phyloP scores from a whole-genome alignment of 2,329 filamentous ascomycete species.

The Colletotrichum limetticola region DNA sequence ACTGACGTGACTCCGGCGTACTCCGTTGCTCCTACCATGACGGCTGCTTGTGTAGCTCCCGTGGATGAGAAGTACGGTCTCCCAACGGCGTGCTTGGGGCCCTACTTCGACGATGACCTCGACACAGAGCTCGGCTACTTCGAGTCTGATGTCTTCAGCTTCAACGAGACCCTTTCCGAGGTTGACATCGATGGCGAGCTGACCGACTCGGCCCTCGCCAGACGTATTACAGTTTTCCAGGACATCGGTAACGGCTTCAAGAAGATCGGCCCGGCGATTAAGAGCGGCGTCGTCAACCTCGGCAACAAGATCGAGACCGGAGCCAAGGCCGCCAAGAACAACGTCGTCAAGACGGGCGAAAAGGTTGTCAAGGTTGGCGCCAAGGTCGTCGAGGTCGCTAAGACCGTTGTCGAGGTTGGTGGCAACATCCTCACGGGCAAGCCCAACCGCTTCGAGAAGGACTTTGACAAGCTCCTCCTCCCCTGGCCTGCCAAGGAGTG shows the following conservation, averaged over 20 bases:
- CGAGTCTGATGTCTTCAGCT: background rate
- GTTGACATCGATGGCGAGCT: background rate
- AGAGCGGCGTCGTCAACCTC: background rate
- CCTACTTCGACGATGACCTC: background rate
- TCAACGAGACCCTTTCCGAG: background rate
- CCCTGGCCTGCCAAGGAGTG: background rate
- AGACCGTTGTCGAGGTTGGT: background rate
- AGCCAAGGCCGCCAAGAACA: background rate
- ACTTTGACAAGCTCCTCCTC: background rate
- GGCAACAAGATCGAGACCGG: background rate
- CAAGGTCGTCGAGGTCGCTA: background rate
- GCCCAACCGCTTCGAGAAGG: background rate
- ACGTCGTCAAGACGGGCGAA: background rate
- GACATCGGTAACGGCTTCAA: background rate
- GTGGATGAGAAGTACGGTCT: background rate
- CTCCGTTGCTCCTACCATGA: background rate
- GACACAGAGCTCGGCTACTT: background rate
- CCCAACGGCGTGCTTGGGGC: background rate
- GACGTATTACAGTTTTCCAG: background rate
- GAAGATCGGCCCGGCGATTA: background rate
- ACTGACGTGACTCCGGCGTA: background rate
- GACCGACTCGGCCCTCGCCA: background rate
- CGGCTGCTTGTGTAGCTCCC: background rate
- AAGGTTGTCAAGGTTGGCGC: background rate
- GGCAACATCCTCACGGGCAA: background rate